Evolutionary conservation across 1,284 basidiomycete genomes (phyloP), one percentile per base, ranked within the genome.

Genomic region (Microstroma glucosiphilum): DNA sequence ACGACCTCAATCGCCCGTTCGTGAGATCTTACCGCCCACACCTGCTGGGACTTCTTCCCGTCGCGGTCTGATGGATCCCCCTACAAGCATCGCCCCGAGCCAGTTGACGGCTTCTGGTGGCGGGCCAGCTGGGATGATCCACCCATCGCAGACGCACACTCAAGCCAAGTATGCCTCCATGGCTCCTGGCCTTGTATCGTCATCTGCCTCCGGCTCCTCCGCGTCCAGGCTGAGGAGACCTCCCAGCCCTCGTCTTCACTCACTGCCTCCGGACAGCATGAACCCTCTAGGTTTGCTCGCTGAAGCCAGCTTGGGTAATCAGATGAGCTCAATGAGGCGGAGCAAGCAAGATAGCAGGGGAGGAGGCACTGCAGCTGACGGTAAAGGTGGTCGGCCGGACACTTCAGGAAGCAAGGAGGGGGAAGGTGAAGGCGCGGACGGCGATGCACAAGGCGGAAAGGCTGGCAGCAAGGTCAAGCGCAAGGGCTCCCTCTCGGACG

Each of bases 191-290:
- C 30, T 37, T 37, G 30, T 37, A 9, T 17, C 43, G 15, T 17
- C 43, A 6, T 17, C 43, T 48, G 43, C 17, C 6, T 12, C 43
- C 43, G 19, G 51, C 15, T 15, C 21, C 51, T 19, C 21, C n/a
- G 51, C 51, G 8, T 21, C 13, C 2, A 21, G 21, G 25, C 21
- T 2, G 2, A 2, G n/a, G 19, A 89, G 88, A 87, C 91, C 56
- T 88, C 88, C 51, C 7, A 54, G 51, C 26, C 61, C 65, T 89
- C 91, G 87, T 85, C 70, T 65, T 77, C 60, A 72, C 78, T 71
- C 73, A 67, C 69, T 85, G 88, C 79, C 77, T 1, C 76, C 78
- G 65, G 76, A 75, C 62, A 71, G 76, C 15, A 68, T 79, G 61
- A 79, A 77, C 56, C 76, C 77, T 23, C 70, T 79, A 3, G 77